Evolutionary conservation across 106 monocot genomes (phyloP).

Genomic region (Cymbidium sinense): DNA sequence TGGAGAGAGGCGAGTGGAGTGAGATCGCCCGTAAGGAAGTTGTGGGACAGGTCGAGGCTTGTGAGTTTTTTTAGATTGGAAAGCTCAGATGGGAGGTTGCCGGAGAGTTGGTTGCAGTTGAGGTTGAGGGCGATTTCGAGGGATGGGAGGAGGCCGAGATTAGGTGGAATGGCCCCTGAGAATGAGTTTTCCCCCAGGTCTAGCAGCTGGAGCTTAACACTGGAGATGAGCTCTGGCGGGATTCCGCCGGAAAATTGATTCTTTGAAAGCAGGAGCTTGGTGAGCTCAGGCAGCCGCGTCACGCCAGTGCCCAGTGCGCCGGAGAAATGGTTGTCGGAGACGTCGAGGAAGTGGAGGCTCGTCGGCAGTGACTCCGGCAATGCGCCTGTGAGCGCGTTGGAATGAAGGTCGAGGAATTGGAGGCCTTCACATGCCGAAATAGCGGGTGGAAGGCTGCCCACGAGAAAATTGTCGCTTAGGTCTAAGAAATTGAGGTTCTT

Average conservation of each 20-base stretch:
- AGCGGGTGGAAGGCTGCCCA: slow-evolving; percentile 48
- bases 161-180: slow-evolving; percentile 58
- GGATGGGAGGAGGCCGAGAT: slow-evolving; percentile 56
- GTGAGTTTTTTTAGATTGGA: slow-evolving; percentile 55
- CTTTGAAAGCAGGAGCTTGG: slow-evolving; percentile 59
- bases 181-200: slow-evolving; percentile 72
- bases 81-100: slow-evolving; percentile 50
- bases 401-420: slow-evolving; percentile 84
- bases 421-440: slow-evolving; percentile 53
- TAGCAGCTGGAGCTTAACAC: slow-evolving; percentile 66
- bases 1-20: slow-evolving; percentile 36
- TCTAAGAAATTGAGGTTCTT: slow-evolving; percentile 82
- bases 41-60: slow-evolving; percentile 75
- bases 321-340: slow-evolving; percentile 53
- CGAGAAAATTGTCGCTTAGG: slow-evolving; percentile 52
- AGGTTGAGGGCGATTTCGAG: slow-evolving; percentile 90
- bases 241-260: slow-evolving; percentile 64
- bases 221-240: slow-evolving; percentile 52
- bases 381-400: slow-evolving; percentile 46
- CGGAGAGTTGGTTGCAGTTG: slow-evolving; percentile 72
- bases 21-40: slow-evolving; percentile 58
- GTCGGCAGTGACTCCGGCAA: slow-evolving; percentile 55
- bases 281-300: slow-evolving; percentile 43
- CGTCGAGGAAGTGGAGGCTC: slow-evolving; percentile 60
- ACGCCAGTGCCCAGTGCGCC: slow-evolving; percentile 45